Base-by-base conservation (phyloP, 2,329 filamentous ascomycete species). In the Penicillium expansum region DNA sequence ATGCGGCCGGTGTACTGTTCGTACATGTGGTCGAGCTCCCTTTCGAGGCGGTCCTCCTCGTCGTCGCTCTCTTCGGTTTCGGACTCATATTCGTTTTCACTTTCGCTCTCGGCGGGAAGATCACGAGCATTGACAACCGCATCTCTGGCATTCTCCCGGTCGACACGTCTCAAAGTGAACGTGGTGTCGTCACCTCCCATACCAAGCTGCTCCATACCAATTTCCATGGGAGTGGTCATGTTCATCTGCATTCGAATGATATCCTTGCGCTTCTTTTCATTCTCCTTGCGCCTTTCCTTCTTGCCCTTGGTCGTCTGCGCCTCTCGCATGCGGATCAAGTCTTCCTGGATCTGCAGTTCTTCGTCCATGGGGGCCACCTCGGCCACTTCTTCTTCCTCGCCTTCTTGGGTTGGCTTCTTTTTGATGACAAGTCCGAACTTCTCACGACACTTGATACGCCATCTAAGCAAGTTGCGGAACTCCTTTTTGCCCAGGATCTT, bases 211-310 rank as follows among this genome's bases (percentile, higher is more conserved):
- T 96, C 94, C 77, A 96, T 84, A 68, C 94, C 94, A 61, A 99
- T 96, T 62, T 99, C 94, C 81, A 91, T 94, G 8, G 94, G 94
- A 0, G 92, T 90, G 2, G 88, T 88, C 94, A 99, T 99, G 77
- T 97, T 88, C 79, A 99, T 86, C 75, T 99, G 94, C 88, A 99
- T 89, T 33, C 94, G 87, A n/a, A 96, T 82, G 58, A 97, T 91
- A 63, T 97, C 94, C 66, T 90, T 94, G 66, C 94, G 90, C 76
- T 96, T 97, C 74, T 86, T 86, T 74, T 99, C 94, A 63, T 99
- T 99, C 58, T 96, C 92, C 67, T 83, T 90, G 62, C 92, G 84
- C 64, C 88, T 86, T 68, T 96, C 90, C 66, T 91, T 88, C 77
- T 92, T 95, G 75, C 87, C 93, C 66, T 87, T 86, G 22, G 87